Evolutionary conservation across 2,329 filamentous ascomycete genomes (phyloP).

Genomic region (Calonectria leucothoes): DNA sequence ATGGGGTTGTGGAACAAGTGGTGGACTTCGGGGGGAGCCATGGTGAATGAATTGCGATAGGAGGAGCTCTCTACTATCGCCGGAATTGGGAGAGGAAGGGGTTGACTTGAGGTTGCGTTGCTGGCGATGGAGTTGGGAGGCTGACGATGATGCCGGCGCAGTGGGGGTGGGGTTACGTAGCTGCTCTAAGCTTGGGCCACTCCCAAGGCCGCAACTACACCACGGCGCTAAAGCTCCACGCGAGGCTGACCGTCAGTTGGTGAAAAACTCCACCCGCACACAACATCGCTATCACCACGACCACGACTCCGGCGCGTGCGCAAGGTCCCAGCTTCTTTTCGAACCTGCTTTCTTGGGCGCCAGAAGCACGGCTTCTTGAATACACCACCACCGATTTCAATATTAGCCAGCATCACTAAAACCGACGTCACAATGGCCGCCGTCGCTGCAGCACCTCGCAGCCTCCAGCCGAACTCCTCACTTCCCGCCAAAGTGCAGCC

Average conservation of each 20-base stretch:
- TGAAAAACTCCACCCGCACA: slow-evolving; percentile 44
- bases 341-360: slow-evolving; percentile 9
- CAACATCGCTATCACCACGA: slow-evolving; percentile 30
- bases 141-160: slow-evolving; percentile 31
- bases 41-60: slow-evolving; percentile 60
- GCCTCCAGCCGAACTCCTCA: slow-evolving; percentile 54
- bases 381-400: neutral
- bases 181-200: slow-evolving; percentile 44
- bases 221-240: slow-evolving; percentile 22
- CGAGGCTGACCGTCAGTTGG: slow-evolving; percentile 36
- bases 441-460: slow-evolving; percentile 51
- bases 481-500: slow-evolving; percentile 64
- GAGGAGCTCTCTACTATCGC: slow-evolving; percentile 95
- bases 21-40: slow-evolving; percentile 91
- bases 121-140: slow-evolving; percentile 27
- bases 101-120: slow-evolving; percentile 33
- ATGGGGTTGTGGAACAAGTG: slow-evolving; percentile 98
- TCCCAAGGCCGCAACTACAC: slow-evolving; percentile 8
- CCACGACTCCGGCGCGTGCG: slow-evolving; percentile 23
- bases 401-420: neutral
- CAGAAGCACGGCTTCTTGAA: neutral
- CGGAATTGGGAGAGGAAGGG: slow-evolving; percentile 28
- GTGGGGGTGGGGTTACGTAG: slow-evolving; percentile 45
- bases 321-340: slow-evolving; percentile 7
- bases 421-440: slow-evolving; percentile 47